A percentile compares a stretch with the other conserved stretches of the same genome.
These are phyloP conservation scores for Rutstroemia sp. DNA, from an alignment of 2,329 filamentous ascomycete species.

Conservation along the genomic window DNA sequence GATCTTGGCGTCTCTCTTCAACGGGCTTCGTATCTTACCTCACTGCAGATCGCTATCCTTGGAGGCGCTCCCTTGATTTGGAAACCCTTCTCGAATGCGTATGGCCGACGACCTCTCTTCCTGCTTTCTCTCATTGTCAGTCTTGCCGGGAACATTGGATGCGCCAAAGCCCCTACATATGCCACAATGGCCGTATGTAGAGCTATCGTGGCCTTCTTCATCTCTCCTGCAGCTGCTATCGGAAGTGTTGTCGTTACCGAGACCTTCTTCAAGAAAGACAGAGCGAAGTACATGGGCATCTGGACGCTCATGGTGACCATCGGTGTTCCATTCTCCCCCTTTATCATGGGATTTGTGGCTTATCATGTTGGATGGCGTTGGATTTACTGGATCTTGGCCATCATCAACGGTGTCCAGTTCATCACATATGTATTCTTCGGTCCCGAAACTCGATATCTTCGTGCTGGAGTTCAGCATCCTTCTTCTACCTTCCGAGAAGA, in stretches of 20 bases:
- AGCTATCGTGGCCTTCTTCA: constrained; percentile 44
- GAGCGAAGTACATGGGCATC: constrained; percentile 45
- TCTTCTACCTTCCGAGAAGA: constrained; percentile 24
- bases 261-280: constrained; percentile 45
- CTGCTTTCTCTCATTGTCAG: constrained; percentile 38
- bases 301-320: constrained; percentile 35
- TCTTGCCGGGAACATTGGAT: constrained; percentile 42
- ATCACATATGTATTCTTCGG: constrained; percentile 49
- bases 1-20: constrained; percentile 39
- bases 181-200: constrained; percentile 40
- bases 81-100: constrained; percentile 43
- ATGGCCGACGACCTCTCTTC: constrained; percentile 43
- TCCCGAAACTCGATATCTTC: constrained; percentile 47
- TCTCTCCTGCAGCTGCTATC: constrained; percentile 41
- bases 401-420: constrained; percentile 49
- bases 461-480: constrained; percentile 12
- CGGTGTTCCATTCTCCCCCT: constrained; percentile 16
- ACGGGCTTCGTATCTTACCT: constrained; percentile 40
- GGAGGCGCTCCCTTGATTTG: constrained; percentile 45
- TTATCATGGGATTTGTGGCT: constrained; percentile 35
- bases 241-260: constrained; percentile 50
- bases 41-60: constrained; percentile 43
- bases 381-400: constrained; percentile 35
- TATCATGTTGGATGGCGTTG: constrained; percentile 3
- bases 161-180: constrained; percentile 40